Evolutionary conservation across 345 rosid species (phyloP).

Genomic region (Hibiscus trionum): DNA sequence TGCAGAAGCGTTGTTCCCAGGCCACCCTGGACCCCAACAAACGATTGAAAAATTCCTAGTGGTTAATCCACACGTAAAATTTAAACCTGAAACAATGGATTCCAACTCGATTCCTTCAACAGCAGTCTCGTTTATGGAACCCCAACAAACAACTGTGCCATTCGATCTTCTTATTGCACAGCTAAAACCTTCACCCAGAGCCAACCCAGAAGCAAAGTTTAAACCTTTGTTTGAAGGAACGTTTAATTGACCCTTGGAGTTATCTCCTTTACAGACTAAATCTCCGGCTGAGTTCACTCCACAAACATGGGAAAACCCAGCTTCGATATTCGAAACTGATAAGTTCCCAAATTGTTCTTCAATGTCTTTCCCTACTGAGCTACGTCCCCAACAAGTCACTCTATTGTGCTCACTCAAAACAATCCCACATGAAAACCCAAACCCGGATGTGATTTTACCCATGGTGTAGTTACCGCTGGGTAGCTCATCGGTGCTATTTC

Average conservation of each 20-base stretch:
- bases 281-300: slow-evolving; percentile 52
- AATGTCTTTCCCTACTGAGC: slow-evolving; percentile 13
- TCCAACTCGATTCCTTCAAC: slow-evolving; percentile 35
- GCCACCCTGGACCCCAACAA: slow-evolving; percentile 81
- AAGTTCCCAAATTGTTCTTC: neutral
- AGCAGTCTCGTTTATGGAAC: slow-evolving; percentile 30
- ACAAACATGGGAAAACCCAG: slow-evolving; percentile 69
- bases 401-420: neutral
- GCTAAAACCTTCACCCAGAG: slow-evolving; percentile 54
- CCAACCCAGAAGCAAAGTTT: slow-evolving; percentile 34
- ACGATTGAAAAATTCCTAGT: slow-evolving; percentile 33
- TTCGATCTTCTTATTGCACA: slow-evolving; percentile 49
- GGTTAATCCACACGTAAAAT: slow-evolving; percentile 62
- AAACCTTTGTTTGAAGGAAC: slow-evolving; percentile 30
- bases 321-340: slow-evolving; percentile 8
- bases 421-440: neutral
- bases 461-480: neutral
- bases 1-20: neutral
- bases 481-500: neutral
- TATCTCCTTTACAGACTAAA: slow-evolving; percentile 50
- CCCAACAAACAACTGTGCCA: slow-evolving; percentile 69
- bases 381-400: neutral
- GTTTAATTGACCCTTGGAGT: slow-evolving; percentile 45
- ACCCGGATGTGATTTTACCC: neutral
- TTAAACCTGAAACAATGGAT: slow-evolving; percentile 57